Evolutionary conservation across 2,329 filamentous ascomycete species (phyloP), one percentile per base, ranked within the genome.

Genomic region (Rhynchosporium graminicola): DNA sequence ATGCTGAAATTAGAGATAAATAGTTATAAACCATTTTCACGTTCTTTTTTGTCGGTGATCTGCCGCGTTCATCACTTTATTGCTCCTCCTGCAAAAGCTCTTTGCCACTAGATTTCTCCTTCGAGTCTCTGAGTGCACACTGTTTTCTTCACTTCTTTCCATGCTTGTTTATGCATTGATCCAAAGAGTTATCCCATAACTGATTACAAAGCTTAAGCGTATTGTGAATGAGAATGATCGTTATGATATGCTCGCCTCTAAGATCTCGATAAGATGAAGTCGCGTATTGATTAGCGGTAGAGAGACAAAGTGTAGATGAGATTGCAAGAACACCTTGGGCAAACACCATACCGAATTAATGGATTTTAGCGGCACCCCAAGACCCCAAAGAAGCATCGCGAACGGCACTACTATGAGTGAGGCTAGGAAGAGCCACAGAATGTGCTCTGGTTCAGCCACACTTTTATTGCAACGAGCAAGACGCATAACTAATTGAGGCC

Each of bases 161-260:
- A 3, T 15, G 4, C 40, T 12, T 42, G 10, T 12, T 42, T 15
- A 12, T 10, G 72, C 70, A 12, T 72, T 72, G 3, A 79, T 68
- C 78, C 78, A 80, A 0, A 78, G 78, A 0, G 77, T 79, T 42
- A 80, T 77, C 12, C 82, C 81, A 67, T 85, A 83, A 47, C 76
- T 77, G 43, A 82, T 77, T 9, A 78, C 79, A 63, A 81, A 82
- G 38, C 73, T 76, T 74, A 81, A 81, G 77, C 0, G 78, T 80
- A 63, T 82, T 82, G 7, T 80, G 72, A 26, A 69, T 68, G 1
- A 82, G 59, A 43, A 82, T 82, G 8, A 81, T 78, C 1, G 80
- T 79, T 6, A 80, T 77, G 52, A 82, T 77, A 1, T 77, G 76
- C 65, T 82, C 80, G 0, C 79, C 80, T 31, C 74, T 74, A 3